Evolutionary conservation across 2,329 filamentous ascomycete genomes (phyloP).

Genomic region (Thelonectria olida): DNA sequence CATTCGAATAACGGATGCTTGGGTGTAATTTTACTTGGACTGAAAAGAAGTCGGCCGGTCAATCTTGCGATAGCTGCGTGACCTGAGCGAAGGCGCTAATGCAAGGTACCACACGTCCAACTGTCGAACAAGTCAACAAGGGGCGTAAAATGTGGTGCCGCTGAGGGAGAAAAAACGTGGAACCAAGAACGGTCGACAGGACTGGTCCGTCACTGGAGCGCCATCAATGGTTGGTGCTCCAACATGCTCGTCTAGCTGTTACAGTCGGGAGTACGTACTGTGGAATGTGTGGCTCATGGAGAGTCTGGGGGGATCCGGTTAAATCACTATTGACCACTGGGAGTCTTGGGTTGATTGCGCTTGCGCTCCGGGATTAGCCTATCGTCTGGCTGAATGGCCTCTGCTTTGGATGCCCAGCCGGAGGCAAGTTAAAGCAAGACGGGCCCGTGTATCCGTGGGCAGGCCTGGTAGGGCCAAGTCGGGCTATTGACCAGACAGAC

Average conservation of each 20-base stretch:
- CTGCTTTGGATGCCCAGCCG: conserved; percentile 1
- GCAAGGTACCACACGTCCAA: conserved; percentile 16
- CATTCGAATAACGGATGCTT: neutral
- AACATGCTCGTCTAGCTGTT: conserved; percentile 2
- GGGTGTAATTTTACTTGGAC: conserved; percentile 20
- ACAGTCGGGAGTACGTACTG: neutral
- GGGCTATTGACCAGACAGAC: neutral
- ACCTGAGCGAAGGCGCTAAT: conserved; percentile 15
- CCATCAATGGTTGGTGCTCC: conserved; percentile 22
- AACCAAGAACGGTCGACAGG: conserved; percentile 22
- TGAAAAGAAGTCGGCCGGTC: conserved; percentile 2
- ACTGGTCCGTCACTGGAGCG: conserved; percentile 33
- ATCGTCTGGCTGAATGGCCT: conserved; percentile 2
- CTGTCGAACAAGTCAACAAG: neutral
- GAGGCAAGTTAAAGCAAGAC: neutral
- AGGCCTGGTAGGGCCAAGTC: neutral
- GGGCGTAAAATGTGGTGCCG: conserved; percentile 11
- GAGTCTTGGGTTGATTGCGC: conserved; percentile 12
- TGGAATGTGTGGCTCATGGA: neutral
- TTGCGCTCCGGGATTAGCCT: conserved; percentile 6
- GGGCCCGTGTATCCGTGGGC: neutral
- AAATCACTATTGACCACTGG: neutral
- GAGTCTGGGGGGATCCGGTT: conserved; percentile 8
- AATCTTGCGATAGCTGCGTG: neutral
- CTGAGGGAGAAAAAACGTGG: conserved; percentile 28